phyloP scores from a whole-genome alignment of 2,329 filamentous ascomycete species.

The Ophiostoma himal-ulmi region DNA sequence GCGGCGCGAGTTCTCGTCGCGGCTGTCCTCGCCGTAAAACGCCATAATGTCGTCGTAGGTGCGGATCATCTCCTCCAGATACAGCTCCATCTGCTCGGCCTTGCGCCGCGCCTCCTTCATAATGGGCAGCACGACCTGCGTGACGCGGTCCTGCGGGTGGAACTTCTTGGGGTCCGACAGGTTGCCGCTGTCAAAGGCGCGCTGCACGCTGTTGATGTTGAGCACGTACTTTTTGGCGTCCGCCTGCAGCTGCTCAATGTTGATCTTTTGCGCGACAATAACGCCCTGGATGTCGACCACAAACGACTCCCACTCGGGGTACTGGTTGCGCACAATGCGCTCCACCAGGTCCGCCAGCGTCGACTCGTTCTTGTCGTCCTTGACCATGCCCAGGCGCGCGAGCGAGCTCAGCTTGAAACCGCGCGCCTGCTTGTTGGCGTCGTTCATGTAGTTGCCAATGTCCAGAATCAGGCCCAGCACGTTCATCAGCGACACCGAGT shows the following conservation, averaged over 20 bases:
- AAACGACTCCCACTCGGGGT: constrained; percentile 91
- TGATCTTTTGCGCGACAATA: constrained; percentile 76
- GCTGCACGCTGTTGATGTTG: constrained; percentile 90
- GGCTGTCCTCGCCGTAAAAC: constrained; percentile 91
- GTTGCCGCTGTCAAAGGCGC: constrained; percentile 86
- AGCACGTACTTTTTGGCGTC: constrained; percentile 91
- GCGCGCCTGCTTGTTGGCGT: constrained; percentile 94
- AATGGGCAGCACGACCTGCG: constrained; percentile 78
- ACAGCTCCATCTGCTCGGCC: constrained; percentile 90
- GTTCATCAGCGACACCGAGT: constrained; percentile 91
- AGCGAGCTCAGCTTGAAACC: constrained; percentile 98
- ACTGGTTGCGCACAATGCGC: constrained; percentile 91
- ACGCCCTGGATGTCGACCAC: constrained; percentile 77
- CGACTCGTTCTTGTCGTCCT: constrained; percentile 97
- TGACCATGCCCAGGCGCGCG: constrained; percentile 89
- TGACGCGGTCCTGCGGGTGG: constrained; percentile 92
- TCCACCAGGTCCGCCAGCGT: constrained; percentile 94
- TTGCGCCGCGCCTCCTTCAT: constrained; percentile 98
- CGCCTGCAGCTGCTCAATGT: constrained; percentile 80
- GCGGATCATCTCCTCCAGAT: constrained; percentile 85
- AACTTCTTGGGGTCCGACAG: constrained; percentile 96
- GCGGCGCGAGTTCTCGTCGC: constrained; percentile 84
- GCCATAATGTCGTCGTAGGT: constrained; percentile 93
- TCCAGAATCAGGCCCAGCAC: constrained; percentile 92
- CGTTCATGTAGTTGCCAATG: constrained; percentile 99